Evolutionary conservation across 1,139 yeast species (phyloP).

Genomic region (Hyphopichia pseudoburtonii): DNA sequence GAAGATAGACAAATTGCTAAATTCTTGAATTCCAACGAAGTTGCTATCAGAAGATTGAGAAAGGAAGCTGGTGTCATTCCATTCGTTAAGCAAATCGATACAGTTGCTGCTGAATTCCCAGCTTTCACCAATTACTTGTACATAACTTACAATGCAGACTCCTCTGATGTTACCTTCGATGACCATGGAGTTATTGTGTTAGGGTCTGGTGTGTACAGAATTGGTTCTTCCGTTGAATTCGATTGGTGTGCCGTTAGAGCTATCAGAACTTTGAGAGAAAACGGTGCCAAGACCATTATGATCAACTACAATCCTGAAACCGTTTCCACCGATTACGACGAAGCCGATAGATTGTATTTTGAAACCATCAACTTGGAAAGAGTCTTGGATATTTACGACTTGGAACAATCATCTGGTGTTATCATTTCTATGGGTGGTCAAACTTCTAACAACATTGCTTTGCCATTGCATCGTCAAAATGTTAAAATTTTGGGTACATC

Average conservation of each 20-base stretch:
- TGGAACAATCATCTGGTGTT: slow-evolving; percentile 90
- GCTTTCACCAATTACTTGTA: slow-evolving; percentile 94
- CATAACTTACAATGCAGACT: slow-evolving; percentile 92
- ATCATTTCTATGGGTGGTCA: slow-evolving; percentile 99
- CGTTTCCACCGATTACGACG: slow-evolving; percentile 97
- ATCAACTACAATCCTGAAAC: slow-evolving; percentile 98
- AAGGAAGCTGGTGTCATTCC: slow-evolving; percentile 80
- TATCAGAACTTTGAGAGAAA: slow-evolving; percentile 87
- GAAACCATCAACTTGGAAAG: slow-evolving; percentile 95
- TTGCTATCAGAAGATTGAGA: slow-evolving; percentile 78
- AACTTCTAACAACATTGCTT: slow-evolving; percentile 94
- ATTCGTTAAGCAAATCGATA: slow-evolving; percentile 94
- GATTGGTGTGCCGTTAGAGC: slow-evolving; percentile 99
- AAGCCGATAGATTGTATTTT: slow-evolving; percentile 94
- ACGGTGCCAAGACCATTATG: slow-evolving; percentile 91
- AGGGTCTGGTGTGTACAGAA: slow-evolving; percentile 98
- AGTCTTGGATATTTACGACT: slow-evolving; percentile 91
- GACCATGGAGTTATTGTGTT: slow-evolving; percentile 92
- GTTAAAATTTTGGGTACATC: slow-evolving; percentile 96
- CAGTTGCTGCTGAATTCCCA: slow-evolving; percentile 98
- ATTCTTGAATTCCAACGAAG: slow-evolving; percentile 67
- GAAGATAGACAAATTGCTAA: slow-evolving; percentile 90
- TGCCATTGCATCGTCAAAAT: slow-evolving; percentile 89
- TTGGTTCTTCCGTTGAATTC: slow-evolving; percentile 97
- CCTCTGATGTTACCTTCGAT: slow-evolving; percentile 79